These are phyloP conservation scores for Ascochyta koolunga DNA, from an alignment of 2,329 filamentous ascomycete genomes.

Conservation along the genomic window DNA sequence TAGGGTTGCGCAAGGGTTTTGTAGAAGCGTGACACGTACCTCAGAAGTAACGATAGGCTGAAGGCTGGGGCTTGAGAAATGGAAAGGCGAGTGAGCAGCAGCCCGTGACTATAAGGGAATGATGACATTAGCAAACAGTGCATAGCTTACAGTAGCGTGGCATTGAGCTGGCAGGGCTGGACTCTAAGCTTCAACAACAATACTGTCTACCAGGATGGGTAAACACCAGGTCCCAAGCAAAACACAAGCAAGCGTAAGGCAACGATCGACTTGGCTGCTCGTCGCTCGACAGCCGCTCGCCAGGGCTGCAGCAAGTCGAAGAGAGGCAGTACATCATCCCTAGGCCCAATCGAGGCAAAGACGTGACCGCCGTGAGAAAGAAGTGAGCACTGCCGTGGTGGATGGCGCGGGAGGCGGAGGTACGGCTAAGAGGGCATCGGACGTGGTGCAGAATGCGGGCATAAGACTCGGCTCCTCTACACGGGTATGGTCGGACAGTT, in stretches of 20 bases:
- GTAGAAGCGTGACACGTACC: slow-evolving; percentile 31
- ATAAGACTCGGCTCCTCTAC: slow-evolving; percentile 32
- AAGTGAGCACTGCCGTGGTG: slow-evolving; percentile 25
- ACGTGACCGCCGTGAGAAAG: slow-evolving; percentile 27
- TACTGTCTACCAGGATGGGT: slow-evolving; percentile 34
- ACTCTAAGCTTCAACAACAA: slow-evolving; percentile 30
- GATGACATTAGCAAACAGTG: slow-evolving; percentile 23
- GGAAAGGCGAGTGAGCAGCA: slow-evolving; percentile 22
- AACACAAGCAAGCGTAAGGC: slow-evolving; percentile 31
- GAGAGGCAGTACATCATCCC: slow-evolving; percentile 23
- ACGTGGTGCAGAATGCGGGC: slow-evolving; percentile 26
- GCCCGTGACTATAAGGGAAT: slow-evolving; percentile 37
- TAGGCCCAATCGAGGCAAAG: slow-evolving; percentile 25
- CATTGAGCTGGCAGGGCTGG: slow-evolving; percentile 36
- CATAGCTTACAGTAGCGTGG: slow-evolving; percentile 30
- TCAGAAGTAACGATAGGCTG: slow-evolving; percentile 36
- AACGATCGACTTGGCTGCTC: slow-evolving; percentile 18
- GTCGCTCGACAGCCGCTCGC: slow-evolving; percentile 21
- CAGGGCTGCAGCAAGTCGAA: slow-evolving; percentile 21
- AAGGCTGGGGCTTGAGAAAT: slow-evolving; percentile 27
- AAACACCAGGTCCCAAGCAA: slow-evolving; percentile 29
- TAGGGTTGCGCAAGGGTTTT: slow-evolving; percentile 12
- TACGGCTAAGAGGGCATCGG: slow-evolving; percentile 23
- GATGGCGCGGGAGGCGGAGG: slow-evolving; percentile 30
- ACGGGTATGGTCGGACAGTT: slow-evolving; percentile 22